A percentile compares a stretch with the other conserved stretches of the same genome.
Evolutionary conservation across 176 grass and related monocot genomes (phyloP).

Genomic region (Thinopyrum elongatum): DNA sequence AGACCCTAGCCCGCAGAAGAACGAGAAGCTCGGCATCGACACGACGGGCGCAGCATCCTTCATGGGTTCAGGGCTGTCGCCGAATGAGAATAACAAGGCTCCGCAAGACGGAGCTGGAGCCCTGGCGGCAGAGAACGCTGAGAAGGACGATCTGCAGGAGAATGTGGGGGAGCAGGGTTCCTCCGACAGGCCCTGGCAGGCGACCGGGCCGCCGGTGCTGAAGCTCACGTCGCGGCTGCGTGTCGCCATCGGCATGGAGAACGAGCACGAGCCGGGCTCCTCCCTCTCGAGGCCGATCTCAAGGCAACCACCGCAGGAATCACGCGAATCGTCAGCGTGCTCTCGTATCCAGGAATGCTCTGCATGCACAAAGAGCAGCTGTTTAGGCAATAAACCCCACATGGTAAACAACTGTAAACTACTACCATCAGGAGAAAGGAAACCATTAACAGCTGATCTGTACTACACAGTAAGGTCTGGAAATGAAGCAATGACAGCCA

Average conservation of each 20-base stretch:
- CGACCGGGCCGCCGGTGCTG: conserved; percentile 28
- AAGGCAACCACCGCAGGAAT: conserved; percentile 35
- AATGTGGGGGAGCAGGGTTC: conserved; percentile 53
- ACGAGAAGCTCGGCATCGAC: conserved; percentile 80
- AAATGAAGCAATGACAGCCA: conserved; percentile 35
- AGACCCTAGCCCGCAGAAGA: conserved; percentile 27
- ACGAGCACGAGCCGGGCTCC: conserved; percentile 54
- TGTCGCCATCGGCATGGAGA: conserved; percentile 41
- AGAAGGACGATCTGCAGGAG: conserved; percentile 66
- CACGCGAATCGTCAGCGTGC: conserved; percentile 45
- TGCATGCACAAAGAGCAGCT: conserved; percentile 28
- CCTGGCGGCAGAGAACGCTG: conserved; percentile 12
- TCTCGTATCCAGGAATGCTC: conserved; percentile 87
- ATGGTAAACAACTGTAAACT: not conserved
- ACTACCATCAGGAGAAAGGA: not conserved
- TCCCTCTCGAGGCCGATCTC: conserved; percentile 25
- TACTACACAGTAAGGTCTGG: not conserved
- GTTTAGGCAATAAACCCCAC: conserved; percentile 22
- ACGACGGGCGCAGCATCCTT: not conserved
- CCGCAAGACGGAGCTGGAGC: conserved; percentile 27
- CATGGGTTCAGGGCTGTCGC: not conserved
- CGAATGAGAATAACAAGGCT: conserved; percentile 54
- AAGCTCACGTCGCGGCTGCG: conserved; percentile 81
- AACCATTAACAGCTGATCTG: conserved; percentile 29
- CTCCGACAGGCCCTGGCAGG: conserved; percentile 36